phyloP scores from a whole-genome alignment of 2,329 filamentous ascomycete genomes.

The Xylogone sp. region DNA sequence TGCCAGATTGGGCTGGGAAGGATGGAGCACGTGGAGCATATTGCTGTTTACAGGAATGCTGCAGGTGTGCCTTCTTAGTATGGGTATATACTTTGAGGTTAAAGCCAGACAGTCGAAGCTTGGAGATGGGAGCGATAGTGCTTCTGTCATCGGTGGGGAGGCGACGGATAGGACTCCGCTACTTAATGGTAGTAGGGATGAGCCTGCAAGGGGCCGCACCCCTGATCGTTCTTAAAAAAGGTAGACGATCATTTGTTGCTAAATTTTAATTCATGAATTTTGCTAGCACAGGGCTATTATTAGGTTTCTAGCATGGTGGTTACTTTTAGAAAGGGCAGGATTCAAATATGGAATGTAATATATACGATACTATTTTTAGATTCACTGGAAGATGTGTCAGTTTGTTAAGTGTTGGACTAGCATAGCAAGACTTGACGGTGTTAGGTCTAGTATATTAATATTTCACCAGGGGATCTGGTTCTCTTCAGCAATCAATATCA shows the following conservation, averaged over 20 bases:
- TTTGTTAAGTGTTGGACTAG: no score
- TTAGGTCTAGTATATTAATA: no score
- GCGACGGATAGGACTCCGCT: background rate
- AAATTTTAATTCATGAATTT: background rate
- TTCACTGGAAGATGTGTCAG: no score
- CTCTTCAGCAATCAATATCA: no score
- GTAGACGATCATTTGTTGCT: background rate
- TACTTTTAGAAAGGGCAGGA: no score
- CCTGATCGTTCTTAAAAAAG: background rate
- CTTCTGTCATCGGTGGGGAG: background rate
- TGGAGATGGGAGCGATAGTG: background rate
- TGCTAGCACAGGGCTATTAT: no score
- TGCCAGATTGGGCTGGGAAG: conserved; percentile 70
- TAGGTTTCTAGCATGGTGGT: no score
- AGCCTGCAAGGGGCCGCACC: background rate
- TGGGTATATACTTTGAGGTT: conserved; percentile 77
- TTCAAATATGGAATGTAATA: no score
- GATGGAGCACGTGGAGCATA: conserved; percentile 96
- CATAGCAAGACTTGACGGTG: no score
- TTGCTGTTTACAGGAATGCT: conserved; percentile 82
- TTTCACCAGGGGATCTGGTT: no score
- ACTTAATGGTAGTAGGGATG: background rate
- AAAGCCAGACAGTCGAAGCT: conserved; percentile 12
- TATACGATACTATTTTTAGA: no score
- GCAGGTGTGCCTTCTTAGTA: conserved; percentile 74